phyloP scores from a whole-genome alignment of 2,329 filamentous ascomycete genomes.

The Pyrenophora graminea region DNA sequence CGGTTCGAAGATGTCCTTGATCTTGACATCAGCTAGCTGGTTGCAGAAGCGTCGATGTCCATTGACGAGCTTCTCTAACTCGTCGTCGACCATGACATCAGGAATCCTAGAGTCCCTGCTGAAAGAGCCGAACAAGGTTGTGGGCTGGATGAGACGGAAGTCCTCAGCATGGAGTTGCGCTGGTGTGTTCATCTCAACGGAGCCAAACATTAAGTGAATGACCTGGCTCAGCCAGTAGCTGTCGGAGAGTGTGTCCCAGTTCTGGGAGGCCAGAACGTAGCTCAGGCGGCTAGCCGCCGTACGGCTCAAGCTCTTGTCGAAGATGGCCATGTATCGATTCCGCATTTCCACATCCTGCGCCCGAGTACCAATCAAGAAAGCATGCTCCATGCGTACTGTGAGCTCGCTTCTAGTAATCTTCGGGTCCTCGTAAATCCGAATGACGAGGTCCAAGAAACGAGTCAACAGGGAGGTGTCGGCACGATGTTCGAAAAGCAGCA shows the following conservation, averaged over 20 bases:
- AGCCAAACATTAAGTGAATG: constrained; percentile 87
- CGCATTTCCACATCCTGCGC: constrained; percentile 96
- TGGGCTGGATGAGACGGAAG: constrained; percentile 76
- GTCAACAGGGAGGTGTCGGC: constrained; percentile 81
- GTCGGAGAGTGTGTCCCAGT: constrained; percentile 93
- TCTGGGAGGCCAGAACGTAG: constrained; percentile 88
- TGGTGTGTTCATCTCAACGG: constrained; percentile 80
- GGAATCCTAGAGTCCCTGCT: constrained; percentile 67
- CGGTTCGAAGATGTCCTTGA: constrained; percentile 86
- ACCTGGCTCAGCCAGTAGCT: constrained; percentile 98
- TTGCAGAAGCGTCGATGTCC: constrained; percentile 81
- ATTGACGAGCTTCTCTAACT: constrained; percentile 77
- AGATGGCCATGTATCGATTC: constrained; percentile 94
- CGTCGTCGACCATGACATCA: constrained; percentile 76
- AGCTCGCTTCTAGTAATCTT: constrained; percentile 94
- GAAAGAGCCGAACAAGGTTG: constrained; percentile 73
- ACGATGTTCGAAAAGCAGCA: constrained; percentile 91
- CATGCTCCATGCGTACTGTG: constrained; percentile 95
- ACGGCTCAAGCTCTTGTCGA: constrained; percentile 92
- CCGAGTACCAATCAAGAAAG: constrained; percentile 92
- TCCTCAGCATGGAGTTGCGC: constrained; percentile 82
- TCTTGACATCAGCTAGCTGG: constrained; percentile 83
- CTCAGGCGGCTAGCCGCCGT: constrained; percentile 85
- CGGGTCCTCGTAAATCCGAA: constrained; percentile 96
- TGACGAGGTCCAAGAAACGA: constrained; percentile 93